Evolutionary conservation across 2,329 filamentous ascomycete genomes (phyloP).

Genomic region (Arthroderma sp.): DNA sequence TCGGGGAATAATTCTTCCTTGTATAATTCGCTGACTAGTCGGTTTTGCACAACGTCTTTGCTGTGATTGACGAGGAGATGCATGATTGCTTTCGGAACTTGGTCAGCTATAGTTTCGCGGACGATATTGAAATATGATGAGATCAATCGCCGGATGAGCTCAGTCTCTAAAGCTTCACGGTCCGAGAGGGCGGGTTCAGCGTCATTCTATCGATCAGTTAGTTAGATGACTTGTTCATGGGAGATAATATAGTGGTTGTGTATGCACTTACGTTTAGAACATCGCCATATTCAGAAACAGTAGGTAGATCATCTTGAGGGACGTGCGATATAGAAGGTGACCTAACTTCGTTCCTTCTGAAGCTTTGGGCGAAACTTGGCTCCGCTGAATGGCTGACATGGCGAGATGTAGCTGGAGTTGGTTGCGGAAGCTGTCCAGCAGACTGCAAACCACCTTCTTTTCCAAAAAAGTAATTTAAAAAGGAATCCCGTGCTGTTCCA

Average conservation of each 20-base stretch:
- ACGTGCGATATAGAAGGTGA: slow-evolving; percentile 36
- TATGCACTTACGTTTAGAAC: slow-evolving; percentile 33
- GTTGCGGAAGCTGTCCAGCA: slow-evolving; percentile 21
- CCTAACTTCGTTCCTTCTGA: slow-evolving; percentile 50
- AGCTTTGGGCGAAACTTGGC: slow-evolving; percentile 69
- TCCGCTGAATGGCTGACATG: slow-evolving; percentile 70
- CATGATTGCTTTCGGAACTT: slow-evolving; percentile 98
- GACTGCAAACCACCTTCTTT: slow-evolving; percentile 61
- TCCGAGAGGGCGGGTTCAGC: slow-evolving; percentile 84
- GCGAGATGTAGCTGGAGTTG: slow-evolving; percentile 36
- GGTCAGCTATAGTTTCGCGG: slow-evolving; percentile 93
- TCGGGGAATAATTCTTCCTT: slow-evolving; percentile 84
- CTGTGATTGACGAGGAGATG: slow-evolving; percentile 96
- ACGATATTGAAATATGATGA: slow-evolving; percentile 99
- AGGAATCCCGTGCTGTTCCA: slow-evolving; percentile 66
- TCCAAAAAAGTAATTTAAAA: slow-evolving; percentile 97
- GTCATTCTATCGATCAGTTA: slow-evolving; percentile 20
- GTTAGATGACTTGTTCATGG: slow-evolving; percentile 12
- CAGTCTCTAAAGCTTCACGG: slow-evolving; percentile 91
- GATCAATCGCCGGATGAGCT: slow-evolving; percentile 90
- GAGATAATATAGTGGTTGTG: slow-evolving; percentile 17
- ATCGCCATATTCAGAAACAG: slow-evolving; percentile 26
- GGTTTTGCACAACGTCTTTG: slow-evolving; percentile 95
- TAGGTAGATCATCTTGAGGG: slow-evolving; percentile 28
- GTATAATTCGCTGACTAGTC: slow-evolving; percentile 89